Evolutionary conservation across 768 basidiomycete genomes (phyloP).

Genomic region (Pisolithus albus): DNA sequence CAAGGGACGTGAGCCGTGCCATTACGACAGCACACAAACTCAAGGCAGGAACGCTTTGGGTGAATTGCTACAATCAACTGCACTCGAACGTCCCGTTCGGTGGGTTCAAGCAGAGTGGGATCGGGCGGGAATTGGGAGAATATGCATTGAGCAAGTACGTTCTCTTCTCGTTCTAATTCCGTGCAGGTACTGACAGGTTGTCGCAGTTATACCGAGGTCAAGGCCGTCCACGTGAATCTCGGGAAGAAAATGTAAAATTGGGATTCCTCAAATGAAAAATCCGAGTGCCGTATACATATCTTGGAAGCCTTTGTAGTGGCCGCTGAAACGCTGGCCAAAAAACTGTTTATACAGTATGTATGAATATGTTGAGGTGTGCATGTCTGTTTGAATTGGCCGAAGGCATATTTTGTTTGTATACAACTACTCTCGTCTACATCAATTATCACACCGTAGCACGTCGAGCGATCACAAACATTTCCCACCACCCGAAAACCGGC

Average conservation of each 20-base stretch:
- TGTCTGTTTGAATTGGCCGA: too few relatives aligned
- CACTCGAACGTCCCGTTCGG: conserved; percentile 61
- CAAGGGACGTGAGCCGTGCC: conserved; percentile 68
- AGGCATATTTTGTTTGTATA: too few relatives aligned
- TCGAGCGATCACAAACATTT: too few relatives aligned
- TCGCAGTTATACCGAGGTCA: conserved; percentile 49
- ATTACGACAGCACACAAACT: conserved; percentile 65
- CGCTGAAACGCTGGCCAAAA: too few relatives aligned
- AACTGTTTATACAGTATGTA: too few relatives aligned
- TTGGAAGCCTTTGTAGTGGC: too few relatives aligned
- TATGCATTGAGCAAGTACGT: conserved; percentile 57
- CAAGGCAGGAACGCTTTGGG: conserved; percentile 78
- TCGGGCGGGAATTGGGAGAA: conserved; percentile 75
- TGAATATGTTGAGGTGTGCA: too few relatives aligned
- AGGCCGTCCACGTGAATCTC: conserved; percentile 58
- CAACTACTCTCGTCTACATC: too few relatives aligned
- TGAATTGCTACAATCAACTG: conserved; percentile 31
- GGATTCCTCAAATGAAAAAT: neutral
- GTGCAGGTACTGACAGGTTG: neutral
- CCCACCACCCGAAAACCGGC: too few relatives aligned
- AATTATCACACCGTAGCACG: too few relatives aligned
- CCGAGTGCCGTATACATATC: too few relatives aligned
- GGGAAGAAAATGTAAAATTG: conserved; percentile 13
- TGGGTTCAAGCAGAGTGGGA: conserved; percentile 79
- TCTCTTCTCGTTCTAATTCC: neutral